Base-by-base conservation (phyloP, 768 basidiomycete genomes). In the Cantharellus anzutake region DNA sequence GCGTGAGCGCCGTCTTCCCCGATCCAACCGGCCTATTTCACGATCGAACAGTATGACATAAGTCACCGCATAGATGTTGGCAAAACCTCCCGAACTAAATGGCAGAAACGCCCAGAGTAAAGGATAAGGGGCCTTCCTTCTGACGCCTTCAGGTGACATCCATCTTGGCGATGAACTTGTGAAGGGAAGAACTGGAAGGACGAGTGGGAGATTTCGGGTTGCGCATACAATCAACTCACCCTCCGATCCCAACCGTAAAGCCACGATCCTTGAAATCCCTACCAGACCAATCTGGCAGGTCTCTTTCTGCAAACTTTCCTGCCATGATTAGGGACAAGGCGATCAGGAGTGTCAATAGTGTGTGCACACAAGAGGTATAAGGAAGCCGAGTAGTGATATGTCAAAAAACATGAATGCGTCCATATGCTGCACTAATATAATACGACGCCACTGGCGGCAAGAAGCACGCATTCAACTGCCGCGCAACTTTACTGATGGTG, bases 171-270 rank as follows among this genome's bases (percentile, higher is more conserved):
- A 38, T 20, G 35, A 40, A 14, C 41, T 34, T 42, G 20, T 29
- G 20, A 29, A 29, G 20, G 20, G 20, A 29, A 29, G 20, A 29
- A 29, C 20, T 29, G 20, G 20, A 29, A 29, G 20, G 20, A 29
- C 20, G 20, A 29, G 20, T 29, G 20, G 20, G 20, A 29, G 20
- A 29, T 29, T 29, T 29, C 20, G 20, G 20, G 20, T 29, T 29
- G 20, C 20, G 20, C 20, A 29, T 29, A 29, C 20, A 29, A 29
- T 29, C 20, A 4, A 44, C 83, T 55, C 66, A 93, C 93, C 93
- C 93, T 67, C 94, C 94, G 59, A 98, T 97, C n/a, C 94, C 94
- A 61, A 99, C 75, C 0, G 94, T 98, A 72, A 97, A 99, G 0
- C 87, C 96, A 63, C 94, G 75, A 71, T 97, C 93, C 57, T 82